Evolutionary conservation across 1,284 basidiomycete species (phyloP).

Genomic region (Ceratobasidium papillatum): DNA sequence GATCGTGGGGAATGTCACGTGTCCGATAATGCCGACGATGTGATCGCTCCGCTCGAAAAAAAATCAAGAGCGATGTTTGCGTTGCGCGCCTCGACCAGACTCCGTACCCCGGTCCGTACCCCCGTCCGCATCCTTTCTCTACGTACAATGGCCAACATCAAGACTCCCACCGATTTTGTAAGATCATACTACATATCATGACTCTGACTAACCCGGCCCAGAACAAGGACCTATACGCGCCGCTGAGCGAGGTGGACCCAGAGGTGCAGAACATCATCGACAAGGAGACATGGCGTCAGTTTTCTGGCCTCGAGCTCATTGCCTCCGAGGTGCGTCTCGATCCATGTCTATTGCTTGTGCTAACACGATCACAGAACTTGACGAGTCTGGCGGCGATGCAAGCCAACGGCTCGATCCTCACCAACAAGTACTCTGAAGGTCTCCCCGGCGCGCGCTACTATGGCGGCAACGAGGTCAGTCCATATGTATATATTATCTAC

Average conservation of each 20-base stretch:
- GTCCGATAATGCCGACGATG: conserved; percentile 22
- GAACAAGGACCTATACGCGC: conserved; percentile 92
- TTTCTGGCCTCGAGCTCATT: conserved; percentile 96
- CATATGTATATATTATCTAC: neutral
- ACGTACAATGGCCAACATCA: conserved; percentile 49
- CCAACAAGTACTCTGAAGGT: conserved; percentile 98
- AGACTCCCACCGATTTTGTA: conserved; percentile 59
- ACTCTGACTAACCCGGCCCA: conserved; percentile 50
- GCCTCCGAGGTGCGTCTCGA: conserved; percentile 80
- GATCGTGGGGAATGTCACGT: conserved; percentile 2
- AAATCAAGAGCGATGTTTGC: conserved; percentile 24
- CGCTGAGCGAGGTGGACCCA: conserved; percentile 90
- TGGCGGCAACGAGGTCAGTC: conserved; percentile 83
- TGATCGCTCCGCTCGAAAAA: conserved; percentile 16
- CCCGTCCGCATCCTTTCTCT: neutral
- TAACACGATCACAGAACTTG: conserved; percentile 72
- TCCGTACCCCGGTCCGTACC: neutral
- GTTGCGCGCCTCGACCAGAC: conserved; percentile 14
- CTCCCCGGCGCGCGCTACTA: conserved; percentile 96
- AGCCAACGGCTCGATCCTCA: conserved; percentile 98
- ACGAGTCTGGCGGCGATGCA: conserved; percentile 95
- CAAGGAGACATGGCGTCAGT: conserved; percentile 99
- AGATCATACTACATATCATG: conserved; percentile 44
- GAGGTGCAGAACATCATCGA: conserved; percentile 97
- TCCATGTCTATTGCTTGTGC: neutral